Percentiles rank a stretch among this genome's conserved stretches.
phyloP scores from a whole-genome alignment of 2,329 filamentous ascomycete species.

The Pezicula rhizophila region DNA sequence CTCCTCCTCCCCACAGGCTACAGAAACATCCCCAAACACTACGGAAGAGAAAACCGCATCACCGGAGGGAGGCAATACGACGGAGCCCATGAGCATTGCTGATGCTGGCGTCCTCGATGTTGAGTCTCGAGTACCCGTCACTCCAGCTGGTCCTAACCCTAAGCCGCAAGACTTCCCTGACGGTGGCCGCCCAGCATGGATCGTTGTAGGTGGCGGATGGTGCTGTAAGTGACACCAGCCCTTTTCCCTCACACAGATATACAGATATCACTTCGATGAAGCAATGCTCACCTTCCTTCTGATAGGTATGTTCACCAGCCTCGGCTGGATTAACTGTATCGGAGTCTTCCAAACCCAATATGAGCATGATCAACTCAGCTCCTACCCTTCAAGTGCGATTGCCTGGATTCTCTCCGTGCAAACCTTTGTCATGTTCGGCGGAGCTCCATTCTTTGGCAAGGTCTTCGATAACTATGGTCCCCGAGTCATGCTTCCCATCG shows the following conservation, averaged over 20 bases:
- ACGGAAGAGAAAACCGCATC: too few relatives aligned
- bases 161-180: neutral
- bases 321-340: constrained; percentile 39
- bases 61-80: too few relatives aligned
- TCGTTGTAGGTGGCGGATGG: constrained; percentile 16
- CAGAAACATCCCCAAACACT: too few relatives aligned
- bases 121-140: neutral
- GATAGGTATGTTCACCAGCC: constrained; percentile 22
- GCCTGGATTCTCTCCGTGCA: constrained; percentile 53
- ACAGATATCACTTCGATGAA: too few relatives aligned
- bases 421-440: constrained; percentile 38
- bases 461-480: constrained; percentile 19
- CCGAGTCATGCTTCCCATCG: constrained; percentile 14
- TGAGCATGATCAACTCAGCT: constrained; percentile 36
- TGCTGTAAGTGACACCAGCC: too few relatives aligned
- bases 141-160: neutral
- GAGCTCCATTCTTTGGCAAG: constrained; percentile 6
- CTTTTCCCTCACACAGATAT: too few relatives aligned
- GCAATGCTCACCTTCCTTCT: too few relatives aligned
- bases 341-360: constrained; percentile 53
- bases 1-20: too few relatives aligned
- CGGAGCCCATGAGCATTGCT: too few relatives aligned
- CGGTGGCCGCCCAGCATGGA: constrained; percentile 36
- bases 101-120: too few relatives aligned
- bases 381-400: constrained; percentile 44